Evolutionary conservation across 2,329 filamentous ascomycete genomes (phyloP).

Genomic region (Didymella lethalis): DNA sequence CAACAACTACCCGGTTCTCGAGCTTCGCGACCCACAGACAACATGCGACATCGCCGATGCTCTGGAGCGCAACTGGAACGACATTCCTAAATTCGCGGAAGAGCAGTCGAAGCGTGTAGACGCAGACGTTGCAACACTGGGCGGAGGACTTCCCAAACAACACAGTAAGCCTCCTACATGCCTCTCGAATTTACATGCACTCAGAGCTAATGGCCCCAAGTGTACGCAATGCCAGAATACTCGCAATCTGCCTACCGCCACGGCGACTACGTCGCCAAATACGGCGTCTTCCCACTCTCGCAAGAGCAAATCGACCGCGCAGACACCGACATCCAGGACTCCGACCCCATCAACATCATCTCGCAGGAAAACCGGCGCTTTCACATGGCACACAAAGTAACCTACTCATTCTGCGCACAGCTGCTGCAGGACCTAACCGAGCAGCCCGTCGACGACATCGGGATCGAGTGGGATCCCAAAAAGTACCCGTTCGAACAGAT

Average conservation of each 20-base stretch:
- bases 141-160: conserved; percentile 34
- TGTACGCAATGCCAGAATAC: conserved; percentile 51
- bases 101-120: conserved; percentile 56
- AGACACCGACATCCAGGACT: conserved; percentile 42
- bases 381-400: conserved; percentile 30
- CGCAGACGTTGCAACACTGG: conserved; percentile 37
- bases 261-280: conserved; percentile 59
- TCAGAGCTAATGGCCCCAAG: conserved; percentile 15
- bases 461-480: conserved; percentile 56
- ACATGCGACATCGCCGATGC: conserved; percentile 53
- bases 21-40: conserved; percentile 57
- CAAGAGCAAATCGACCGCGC: conserved; percentile 53
- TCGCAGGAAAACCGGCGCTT: conserved; percentile 34
- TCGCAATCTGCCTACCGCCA: conserved; percentile 60
- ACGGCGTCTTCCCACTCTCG: conserved; percentile 55
- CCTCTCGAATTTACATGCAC: not conserved
- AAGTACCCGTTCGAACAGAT: conserved; percentile 60
- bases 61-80: conserved; percentile 39
- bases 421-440: conserved; percentile 57
- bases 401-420: conserved; percentile 55
- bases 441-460: conserved; percentile 50
- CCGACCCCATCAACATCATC: conserved; percentile 41
- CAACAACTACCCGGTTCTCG: conserved; percentile 58
- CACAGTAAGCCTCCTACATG: conserved; percentile 25
- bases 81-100: conserved; percentile 36